phyloP scores from a whole-genome alignment of 306 rosid species.

The Cicer yamashitae region DNA sequence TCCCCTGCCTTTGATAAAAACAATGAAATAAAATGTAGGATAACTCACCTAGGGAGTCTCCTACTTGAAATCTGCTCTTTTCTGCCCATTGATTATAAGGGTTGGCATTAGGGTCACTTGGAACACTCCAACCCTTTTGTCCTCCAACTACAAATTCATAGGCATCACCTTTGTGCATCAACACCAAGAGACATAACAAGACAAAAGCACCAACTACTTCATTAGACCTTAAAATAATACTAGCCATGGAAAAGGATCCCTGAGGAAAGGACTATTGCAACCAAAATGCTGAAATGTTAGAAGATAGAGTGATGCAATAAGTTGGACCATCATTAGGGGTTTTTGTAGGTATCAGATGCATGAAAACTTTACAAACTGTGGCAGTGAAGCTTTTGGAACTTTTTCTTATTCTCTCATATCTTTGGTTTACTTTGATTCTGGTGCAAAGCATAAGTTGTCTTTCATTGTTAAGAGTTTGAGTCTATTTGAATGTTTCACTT shows the following conservation, averaged over 20 bases:
- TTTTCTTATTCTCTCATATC: slow-evolving; percentile 59
- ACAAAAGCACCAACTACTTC: slow-evolving; percentile 49
- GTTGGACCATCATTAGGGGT: slow-evolving; percentile 46
- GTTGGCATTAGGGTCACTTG: slow-evolving; percentile 56
- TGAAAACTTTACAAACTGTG: slow-evolving; percentile 56
- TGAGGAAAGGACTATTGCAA: slow-evolving; percentile 19
- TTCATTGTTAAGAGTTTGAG: slow-evolving; percentile 17
- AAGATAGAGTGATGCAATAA: slow-evolving; percentile 46
- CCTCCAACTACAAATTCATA: slow-evolving; percentile 67
- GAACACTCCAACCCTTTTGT: slow-evolving; percentile 72
- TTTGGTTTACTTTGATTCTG: slow-evolving; percentile 67
- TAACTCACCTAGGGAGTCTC: slow-evolving; percentile 77
- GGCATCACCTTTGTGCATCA: slow-evolving; percentile 62
- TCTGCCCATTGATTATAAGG: slow-evolving; percentile 83
- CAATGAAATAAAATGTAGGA: neutral
- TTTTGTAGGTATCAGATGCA: slow-evolving; percentile 71
- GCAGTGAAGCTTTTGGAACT: slow-evolving; percentile 64
- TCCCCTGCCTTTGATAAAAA: neutral
- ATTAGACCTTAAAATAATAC: slow-evolving; percentile 27
- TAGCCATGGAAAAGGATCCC: slow-evolving; percentile 53
- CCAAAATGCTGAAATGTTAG: slow-evolving; percentile 41
- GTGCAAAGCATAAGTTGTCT: slow-evolving; percentile 78
- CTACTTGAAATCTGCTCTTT: slow-evolving; percentile 69
- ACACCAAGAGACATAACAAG: slow-evolving; percentile 54
- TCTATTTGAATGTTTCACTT: slow-evolving; percentile 48